Conservation (phyloP, 257 asterid genomes). For the Leonotis leonurus region DNA sequence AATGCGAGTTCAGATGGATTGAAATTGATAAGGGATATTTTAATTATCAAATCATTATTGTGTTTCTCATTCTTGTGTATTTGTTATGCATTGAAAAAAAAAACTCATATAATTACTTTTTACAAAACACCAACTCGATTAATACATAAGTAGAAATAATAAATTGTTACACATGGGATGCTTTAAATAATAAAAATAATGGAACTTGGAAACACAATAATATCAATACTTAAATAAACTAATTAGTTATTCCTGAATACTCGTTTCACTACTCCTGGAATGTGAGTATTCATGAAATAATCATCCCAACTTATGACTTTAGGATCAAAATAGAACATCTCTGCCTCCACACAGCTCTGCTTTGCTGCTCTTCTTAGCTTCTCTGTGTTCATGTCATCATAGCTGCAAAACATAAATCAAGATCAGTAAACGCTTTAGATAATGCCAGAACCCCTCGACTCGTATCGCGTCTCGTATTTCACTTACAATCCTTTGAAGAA, state of each 20-base stretch:
- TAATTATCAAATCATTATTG: neutral
- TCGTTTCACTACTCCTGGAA: slow-evolving; percentile 39
- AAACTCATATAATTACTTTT: no score
- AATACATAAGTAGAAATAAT: neutral
- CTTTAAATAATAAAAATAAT: neutral
- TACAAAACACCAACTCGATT: slow-evolving; percentile 55
- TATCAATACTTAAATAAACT: neutral
- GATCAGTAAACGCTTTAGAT: no score
- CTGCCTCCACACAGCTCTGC: slow-evolving; percentile 27
- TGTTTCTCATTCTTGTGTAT: neutral
- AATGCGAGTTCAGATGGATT: neutral
- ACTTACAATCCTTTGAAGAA: slow-evolving; percentile 36
- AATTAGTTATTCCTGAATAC: slow-evolving; percentile 19
- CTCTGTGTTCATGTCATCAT: slow-evolving; percentile 48
- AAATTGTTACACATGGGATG: neutral
- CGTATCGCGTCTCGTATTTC: neutral
- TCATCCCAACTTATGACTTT: slow-evolving; percentile 44
- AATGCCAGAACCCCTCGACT: no score
- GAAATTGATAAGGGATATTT: neutral
- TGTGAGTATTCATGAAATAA: slow-evolving; percentile 36
- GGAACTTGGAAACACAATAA: neutral
- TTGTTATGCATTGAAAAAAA: neutral
- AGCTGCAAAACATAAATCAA: slow-evolving; percentile 25
- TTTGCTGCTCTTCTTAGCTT: slow-evolving; percentile 30
- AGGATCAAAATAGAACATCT: slow-evolving; percentile 44